Base-by-base conservation (phyloP, 805 yeast genomes). In the Ogataea pignaliae region DNA sequence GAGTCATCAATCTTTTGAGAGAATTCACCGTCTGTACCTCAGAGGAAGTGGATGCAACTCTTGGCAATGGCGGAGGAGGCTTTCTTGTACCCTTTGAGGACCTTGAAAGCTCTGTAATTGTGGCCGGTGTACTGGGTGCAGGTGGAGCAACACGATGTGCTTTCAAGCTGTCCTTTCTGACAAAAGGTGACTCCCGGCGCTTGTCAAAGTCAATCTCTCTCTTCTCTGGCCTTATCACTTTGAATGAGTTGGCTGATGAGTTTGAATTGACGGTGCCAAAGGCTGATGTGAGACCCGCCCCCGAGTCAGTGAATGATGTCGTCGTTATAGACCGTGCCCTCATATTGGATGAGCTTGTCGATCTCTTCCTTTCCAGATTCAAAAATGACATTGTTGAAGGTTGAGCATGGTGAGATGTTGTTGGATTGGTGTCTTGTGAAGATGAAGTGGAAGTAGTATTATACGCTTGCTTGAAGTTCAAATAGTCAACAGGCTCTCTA, bases 181-280 rank as follows among this genome's bases (percentile, higher is more conserved):
- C 64, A 55, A 76, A 85, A 1, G 96, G 95, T 0, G 95, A 83
- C 37, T 78, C 79, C 36, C 96, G 66, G 41, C 88, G 71, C 53
- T 84, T 79, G 54, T 88, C 93, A 57, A 88, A 88, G 61, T 89
- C 89, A 47, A 87, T 87, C 55, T 85, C 95, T 30, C 75, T 69
- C 12, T 75, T 78, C n/a, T 76, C 79, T 18, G 78, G 76, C 29
- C 90, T 66, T 9, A 88, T 73, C 1, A 88, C 82, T 46, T 83
- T 72, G 59, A 88, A 87, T 0, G 88, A 69, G 35, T 75, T 53
- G 11, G 35, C 44, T 5, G 50, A 43, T 4, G 44, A 43, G 3
- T 43, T 50, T 3, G 54, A 40, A 18, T 40, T 44, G 9, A 41
- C 11, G 18, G 36, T 29, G 11, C 28, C n/a, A n/a, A 21, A 35